Base-by-base conservation (phyloP, 2,329 filamentous ascomycete genomes). In the Colletotrichum spaethianum region DNA sequence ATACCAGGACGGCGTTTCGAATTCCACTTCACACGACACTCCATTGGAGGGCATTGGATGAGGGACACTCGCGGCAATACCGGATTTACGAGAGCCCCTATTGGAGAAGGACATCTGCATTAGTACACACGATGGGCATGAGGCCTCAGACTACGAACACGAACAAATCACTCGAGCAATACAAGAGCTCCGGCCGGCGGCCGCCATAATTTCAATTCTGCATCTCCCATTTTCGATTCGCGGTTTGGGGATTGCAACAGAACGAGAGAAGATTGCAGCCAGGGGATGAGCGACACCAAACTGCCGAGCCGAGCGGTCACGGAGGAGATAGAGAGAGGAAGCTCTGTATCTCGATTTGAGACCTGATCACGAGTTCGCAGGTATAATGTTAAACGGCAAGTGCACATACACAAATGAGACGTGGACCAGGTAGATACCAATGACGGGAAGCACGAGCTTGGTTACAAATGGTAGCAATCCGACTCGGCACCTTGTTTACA, bases 1-100 rank as follows among this genome's bases (percentile, higher is more conserved):
- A 76, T 76, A 76, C 75, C 75, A 75, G 70, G 74, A 48, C 48
- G 75, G 75, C 75, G 75, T 75, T 76, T 74, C 63, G 20, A 44
- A 57, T 64, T 74, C 7, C 59, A 67, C 62, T 67, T 72, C 48
- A 60, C 52, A 36, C 53, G 31, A 40, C 33, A 68, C 46, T 52
- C 36, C 40, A 68, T 20, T 33, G 57, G 56, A 61, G 55, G 46
- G 60, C 59, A 61, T 60, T 67, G 72, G 69, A 64, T 56, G 55
- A 59, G 57, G 50, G n/a, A 8, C 28, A 55, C 33, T 40, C 26
- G 36, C 50, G 18, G 44, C 56, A 52, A 55, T 28, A 56, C 11
- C 48, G 9, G 50, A 52, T 42, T 28, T 56, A 42, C 28, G 42
- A 67, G 42, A 26, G 50, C 16, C 26, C 7, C 23, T 23, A 44